Evolutionary conservation across 495 filamentous ascomycete species (phyloP), one percentile per base, ranked within the genome.

Genomic region (Chaetomidium leptoderma): DNA sequence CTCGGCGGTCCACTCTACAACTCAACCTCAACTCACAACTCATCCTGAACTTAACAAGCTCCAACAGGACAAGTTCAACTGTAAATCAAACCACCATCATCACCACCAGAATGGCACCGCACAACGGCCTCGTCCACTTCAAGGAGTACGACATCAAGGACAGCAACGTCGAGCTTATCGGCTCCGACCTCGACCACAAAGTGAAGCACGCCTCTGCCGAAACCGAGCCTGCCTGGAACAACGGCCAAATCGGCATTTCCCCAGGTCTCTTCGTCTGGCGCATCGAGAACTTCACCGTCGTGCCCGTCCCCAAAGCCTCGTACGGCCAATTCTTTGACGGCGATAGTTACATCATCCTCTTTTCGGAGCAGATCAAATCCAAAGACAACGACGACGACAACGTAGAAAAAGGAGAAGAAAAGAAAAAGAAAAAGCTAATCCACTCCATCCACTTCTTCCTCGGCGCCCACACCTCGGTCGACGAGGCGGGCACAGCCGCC

Each of bases 181-280:
- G 30, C 32, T 35, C 47, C 30, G 30, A 35, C 47, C 30, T 36
- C 2, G 47, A 50, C 47, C 47, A 50, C 47, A 36, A 35, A 35
- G 30, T 50, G 1, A 50, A 50, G 32, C 19, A 50, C 47, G 47
- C 47, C 47, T 50, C 47, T 3, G 29, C 47, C n/a, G 30, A 23
- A 1, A 35, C 47, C 2, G 47, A 50, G 10, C 47, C 47, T 9
- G 47, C 47, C 47, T 50, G 47, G 47, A 50, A 35, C 32, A 17
- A 35, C 47, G 47, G 30, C 17, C 30, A 2, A 1, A 13, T 50
- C 17, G 47, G 47, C 47, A 3, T 35, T 19, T 7, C 32, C 17
- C n/a, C 47, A 9, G 47, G 47, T 3, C 47, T 50, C 30, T 50
- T 50, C 47, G 32, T 50, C 47, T 50, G 47, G 47, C 47, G 47